phyloP scores from a whole-genome alignment of 2,329 filamentous ascomycete species.

The Botryosphaeria dothidea region DNA sequence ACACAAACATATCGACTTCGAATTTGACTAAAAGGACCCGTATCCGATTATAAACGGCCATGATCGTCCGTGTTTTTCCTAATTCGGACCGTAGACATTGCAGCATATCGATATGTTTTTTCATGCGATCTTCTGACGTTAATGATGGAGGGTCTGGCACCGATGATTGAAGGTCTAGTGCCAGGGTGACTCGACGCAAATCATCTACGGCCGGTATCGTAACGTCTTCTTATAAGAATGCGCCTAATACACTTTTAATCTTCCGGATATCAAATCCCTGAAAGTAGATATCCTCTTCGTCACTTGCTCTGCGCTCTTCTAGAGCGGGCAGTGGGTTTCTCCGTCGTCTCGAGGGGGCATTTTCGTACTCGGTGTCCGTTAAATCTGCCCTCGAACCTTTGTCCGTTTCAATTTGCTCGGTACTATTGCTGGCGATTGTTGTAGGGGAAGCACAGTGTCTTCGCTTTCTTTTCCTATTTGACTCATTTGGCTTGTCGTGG shows the following conservation, averaged over 20 bases:
- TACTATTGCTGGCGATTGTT: not conserved
- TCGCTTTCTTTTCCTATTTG: not conserved
- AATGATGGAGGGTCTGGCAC: not conserved
- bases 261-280: not conserved
- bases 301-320: not conserved
- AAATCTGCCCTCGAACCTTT: not conserved
- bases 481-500: not conserved
- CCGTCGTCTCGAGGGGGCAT: not conserved
- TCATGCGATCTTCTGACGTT: not conserved
- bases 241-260: not conserved
- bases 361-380: not conserved
- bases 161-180: not conserved
- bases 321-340: not conserved
- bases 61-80: not conserved
- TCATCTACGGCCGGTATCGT: not conserved
- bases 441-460: not conserved
- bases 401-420: not conserved
- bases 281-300: not conserved
- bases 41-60: not conserved
- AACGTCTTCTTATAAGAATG: not conserved
- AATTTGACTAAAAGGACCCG: not conserved
- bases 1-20: not conserved
- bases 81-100: not conserved
- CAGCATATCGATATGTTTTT: not conserved
- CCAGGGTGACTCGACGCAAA: not conserved